Evolutionary conservation across 495 filamentous ascomycete genomes (phyloP), one percentile per base, ranked within the genome.

Genomic region (Aspergillus sparsus): DNA sequence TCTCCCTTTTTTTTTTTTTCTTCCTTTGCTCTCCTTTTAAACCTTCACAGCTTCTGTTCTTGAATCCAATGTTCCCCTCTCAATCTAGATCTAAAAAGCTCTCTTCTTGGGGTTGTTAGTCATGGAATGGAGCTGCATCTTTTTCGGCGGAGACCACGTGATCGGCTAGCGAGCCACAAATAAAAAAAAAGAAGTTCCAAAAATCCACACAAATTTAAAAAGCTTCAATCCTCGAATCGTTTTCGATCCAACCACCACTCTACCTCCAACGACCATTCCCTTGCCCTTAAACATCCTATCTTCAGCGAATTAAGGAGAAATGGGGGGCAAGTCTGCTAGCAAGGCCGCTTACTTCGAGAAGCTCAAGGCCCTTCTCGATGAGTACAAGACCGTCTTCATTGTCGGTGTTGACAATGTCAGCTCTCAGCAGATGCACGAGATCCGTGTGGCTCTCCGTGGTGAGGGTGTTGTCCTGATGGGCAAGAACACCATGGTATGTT

Each of bases 361-460:
- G 89, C 89, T 98, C 71, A 96, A 97, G 87, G 80, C 75, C 72
- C 85, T 97, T 72, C 86, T 97, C 71, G 88, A 96, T 80, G 85
- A 89, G 71, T 97, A 96, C 87, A 84, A 84, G 75, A 90, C 87
- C 66, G 88, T 97, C 82, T 99, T 99, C 90, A 92, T 99, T 74
- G 93, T 97, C 75, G 84, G 85, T 69, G 89, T 95, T 77, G 91
- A 95, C 85, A 95, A 94, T 93, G 90, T 90, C 79, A 89, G 87
- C 76, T 99, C 94, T 57, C 94, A 99, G 87, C 94, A 99, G 87
- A 99, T 99, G 94, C 94, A 99, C 89, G 94, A 99, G 85, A 98
- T 98, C 77, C 89, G 94, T 79, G 81, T 86, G 68, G 79, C 88
- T 70, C 86, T 97, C 75, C 89, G 93, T 77, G 88, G 89, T 41